Evolutionary conservation across 2,329 filamentous ascomycete species (phyloP).

Genomic region (Talaromyces verruculosus): DNA sequence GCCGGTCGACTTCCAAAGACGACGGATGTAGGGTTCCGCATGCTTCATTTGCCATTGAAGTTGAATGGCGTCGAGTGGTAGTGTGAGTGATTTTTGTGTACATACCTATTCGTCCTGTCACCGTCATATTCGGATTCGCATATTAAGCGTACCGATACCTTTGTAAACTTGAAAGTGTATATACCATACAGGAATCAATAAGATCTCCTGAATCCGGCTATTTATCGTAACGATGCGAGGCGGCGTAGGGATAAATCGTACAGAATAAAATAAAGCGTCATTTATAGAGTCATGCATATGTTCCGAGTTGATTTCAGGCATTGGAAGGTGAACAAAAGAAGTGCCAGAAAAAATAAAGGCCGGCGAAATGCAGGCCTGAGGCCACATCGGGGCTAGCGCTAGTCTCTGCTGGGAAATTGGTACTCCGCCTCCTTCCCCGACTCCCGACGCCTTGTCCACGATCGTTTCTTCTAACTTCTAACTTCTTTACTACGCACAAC

Average conservation of each 20-base stretch:
- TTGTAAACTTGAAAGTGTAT: neutral
- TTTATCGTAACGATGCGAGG: neutral
- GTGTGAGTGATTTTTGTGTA: neutral
- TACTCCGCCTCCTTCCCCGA: neutral
- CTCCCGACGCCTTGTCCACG: neutral
- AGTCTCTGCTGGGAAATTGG: neutral
- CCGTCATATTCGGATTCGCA: neutral
- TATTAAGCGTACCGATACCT: neutral
- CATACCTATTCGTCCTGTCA: neutral
- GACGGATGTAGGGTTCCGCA: constrained; percentile 27
- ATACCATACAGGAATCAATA: neutral
- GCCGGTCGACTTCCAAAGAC: constrained; percentile 47
- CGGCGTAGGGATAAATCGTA: neutral
- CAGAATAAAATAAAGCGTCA: neutral
- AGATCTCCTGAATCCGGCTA: neutral
- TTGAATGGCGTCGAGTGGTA: constrained; percentile 26
- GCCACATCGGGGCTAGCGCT: neutral
- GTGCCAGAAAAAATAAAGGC: neutral
- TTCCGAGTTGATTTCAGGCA: neutral
- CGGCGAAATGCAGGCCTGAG: neutral
- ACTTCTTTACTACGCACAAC: neutral
- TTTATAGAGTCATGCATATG: neutral
- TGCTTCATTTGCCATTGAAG: constrained; percentile 36
- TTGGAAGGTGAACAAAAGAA: neutral
- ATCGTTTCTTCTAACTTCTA: neutral